Percentiles rank a stretch among this genome's conserved stretches.
These are phyloP conservation scores for Cornus kousa DNA, from an alignment of 148 eudicot genomes.

Conservation along the genomic window DNA sequence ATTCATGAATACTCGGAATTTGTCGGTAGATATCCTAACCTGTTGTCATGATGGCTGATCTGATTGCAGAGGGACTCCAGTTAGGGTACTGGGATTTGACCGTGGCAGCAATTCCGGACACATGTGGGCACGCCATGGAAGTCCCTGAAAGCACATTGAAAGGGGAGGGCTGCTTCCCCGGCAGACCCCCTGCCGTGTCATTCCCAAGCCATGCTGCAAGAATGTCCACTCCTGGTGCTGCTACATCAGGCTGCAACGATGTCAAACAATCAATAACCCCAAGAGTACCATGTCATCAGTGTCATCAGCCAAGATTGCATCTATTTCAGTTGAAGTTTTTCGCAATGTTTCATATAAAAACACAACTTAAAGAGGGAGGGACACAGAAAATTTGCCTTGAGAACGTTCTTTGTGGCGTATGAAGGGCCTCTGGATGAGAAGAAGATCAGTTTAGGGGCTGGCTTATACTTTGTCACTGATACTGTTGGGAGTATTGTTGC, in stretches of 20 bases:
- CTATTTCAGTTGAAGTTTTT: too few relatives aligned
- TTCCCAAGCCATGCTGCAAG: conserved; percentile 71
- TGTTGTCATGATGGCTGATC: conserved; percentile 80
- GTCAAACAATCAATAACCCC: background rate
- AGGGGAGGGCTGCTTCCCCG: conserved; percentile 36
- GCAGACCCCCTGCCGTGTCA: conserved; percentile 28
- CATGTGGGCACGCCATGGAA: conserved; percentile 82
- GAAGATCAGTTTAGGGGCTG: conserved; percentile 61
- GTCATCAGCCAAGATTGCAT: too few relatives aligned
- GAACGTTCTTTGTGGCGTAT: conserved; percentile 31
- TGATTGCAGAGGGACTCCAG: conserved; percentile 68
- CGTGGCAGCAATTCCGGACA: conserved; percentile 58
- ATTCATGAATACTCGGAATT: background rate
- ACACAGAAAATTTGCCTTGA: conserved; percentile 39
- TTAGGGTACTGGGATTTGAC: conserved; percentile 58
- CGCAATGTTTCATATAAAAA: background rate
- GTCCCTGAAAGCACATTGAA: conserved; percentile 65
- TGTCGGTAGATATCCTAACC: conserved; percentile 25
- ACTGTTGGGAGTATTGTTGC: conserved; percentile 54
- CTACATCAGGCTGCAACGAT: conserved; percentile 59
- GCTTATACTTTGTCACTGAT: conserved; percentile 33
- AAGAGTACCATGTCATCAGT: too few relatives aligned
- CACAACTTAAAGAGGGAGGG: background rate
- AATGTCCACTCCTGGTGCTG: conserved; percentile 78
- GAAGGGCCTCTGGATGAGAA: conserved; percentile 79